These are phyloP conservation scores for Lodderomyces elongisporus DNA, from an alignment of 1,139 yeast species.

Conservation along the genomic window DNA sequence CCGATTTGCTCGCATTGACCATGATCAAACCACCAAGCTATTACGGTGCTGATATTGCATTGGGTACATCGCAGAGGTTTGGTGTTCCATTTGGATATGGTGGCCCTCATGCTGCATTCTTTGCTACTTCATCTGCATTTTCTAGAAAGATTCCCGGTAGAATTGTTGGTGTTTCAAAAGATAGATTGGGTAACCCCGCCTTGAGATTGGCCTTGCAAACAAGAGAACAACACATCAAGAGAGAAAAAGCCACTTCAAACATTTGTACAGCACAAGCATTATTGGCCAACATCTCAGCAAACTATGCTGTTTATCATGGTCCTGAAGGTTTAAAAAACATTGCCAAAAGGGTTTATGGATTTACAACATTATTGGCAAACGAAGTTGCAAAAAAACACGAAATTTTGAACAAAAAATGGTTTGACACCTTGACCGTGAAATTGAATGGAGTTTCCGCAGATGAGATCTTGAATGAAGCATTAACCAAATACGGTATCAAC, in stretches of 20 bases:
- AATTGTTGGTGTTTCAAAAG: conserved; percentile 88
- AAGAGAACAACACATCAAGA: conserved; percentile 94
- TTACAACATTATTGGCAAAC: conserved; percentile 67
- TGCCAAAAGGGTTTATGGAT: conserved; percentile 72
- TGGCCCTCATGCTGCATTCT: conserved; percentile 98
- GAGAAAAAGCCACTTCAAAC: conserved; percentile 96
- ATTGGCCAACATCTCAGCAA: conserved; percentile 90
- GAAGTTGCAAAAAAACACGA: conserved; percentile 45
- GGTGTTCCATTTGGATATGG: conserved; percentile 98
- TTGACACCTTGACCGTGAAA: conserved; percentile 79
- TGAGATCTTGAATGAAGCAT: conserved; percentile 53
- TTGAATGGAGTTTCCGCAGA: conserved; percentile 51
- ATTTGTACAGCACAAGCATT: conserved; percentile 98
- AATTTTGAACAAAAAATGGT: conserved; percentile 61
- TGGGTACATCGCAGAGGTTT: conserved; percentile 91
- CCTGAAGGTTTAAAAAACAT: conserved; percentile 82
- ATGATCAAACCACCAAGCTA: conserved; percentile 76
- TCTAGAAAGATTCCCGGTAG: conserved; percentile 96
- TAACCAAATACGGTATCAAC: conserved; percentile 61
- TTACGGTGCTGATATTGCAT: conserved; percentile 88
- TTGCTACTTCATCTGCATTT: conserved; percentile 72
- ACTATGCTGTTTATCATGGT: conserved; percentile 96
- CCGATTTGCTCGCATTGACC: conserved; percentile 86
- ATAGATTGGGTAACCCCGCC: conserved; percentile 84
- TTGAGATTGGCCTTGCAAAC: conserved; percentile 92